These are phyloP conservation scores for Scenedesmus sp. DNA, from an alignment of 163 green algal species.

Conservation along the genomic window DNA sequence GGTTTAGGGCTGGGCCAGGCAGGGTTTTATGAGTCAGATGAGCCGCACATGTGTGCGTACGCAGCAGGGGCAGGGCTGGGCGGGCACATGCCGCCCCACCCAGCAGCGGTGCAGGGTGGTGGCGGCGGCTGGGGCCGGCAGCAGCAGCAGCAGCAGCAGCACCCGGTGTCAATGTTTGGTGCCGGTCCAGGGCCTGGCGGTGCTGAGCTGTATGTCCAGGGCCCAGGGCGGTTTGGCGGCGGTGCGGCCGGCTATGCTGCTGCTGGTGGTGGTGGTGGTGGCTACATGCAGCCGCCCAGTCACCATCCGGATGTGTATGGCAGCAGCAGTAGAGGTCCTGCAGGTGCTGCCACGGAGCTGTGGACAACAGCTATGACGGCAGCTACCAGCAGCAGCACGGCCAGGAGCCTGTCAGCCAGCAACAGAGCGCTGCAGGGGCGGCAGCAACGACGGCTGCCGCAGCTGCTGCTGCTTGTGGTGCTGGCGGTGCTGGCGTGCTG, in stretches of 20 bases:
- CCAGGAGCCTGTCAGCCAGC: neutral
- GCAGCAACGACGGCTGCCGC: neutral
- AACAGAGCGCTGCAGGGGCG: neutral
- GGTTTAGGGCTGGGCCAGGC: neutral
- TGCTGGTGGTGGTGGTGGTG: neutral
- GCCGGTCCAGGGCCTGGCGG: neutral
- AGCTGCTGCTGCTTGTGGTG: neutral
- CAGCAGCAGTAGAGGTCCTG: neutral
- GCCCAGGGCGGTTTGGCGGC: neutral
- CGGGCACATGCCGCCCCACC: neutral
- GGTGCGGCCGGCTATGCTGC: neutral
- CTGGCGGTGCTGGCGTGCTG: neutral
- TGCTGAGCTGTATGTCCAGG: neutral
- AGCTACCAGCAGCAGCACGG: neutral
- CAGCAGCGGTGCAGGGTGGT: neutral
- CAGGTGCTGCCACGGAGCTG: neutral
- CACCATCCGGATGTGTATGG: neutral
- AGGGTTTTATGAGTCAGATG: conserved; percentile 33
- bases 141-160: neutral
- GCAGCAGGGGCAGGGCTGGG: conserved; percentile 10
- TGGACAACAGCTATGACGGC: neutral
- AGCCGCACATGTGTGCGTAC: conserved; percentile 29
- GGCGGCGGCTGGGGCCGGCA: neutral
- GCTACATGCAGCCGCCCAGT: neutral
- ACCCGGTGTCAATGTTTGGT: neutral